These are phyloP conservation scores for Euphorbia schlechtendalii DNA, from an alignment of 441 rosid species.

Conservation along the genomic window DNA sequence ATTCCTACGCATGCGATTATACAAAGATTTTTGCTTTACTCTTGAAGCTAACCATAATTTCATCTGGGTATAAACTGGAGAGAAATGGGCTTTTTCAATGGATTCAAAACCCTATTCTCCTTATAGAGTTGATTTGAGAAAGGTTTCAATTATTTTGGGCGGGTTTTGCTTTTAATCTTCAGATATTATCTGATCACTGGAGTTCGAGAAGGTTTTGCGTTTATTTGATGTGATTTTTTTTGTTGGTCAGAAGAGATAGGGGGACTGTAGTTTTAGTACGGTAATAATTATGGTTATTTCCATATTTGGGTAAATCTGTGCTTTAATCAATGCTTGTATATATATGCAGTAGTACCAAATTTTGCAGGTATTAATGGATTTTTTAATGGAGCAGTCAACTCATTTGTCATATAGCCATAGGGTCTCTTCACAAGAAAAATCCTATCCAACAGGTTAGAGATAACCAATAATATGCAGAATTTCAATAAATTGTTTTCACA, in stretches of 20 bases:
- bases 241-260: not conserved
- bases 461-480: not conserved
- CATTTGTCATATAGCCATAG: not conserved
- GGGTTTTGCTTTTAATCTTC: not conserved
- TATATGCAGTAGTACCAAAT: not conserved
- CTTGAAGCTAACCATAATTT: conserved; percentile 15
- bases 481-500: too few relatives aligned
- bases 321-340: not conserved
- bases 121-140: conserved; percentile 3
- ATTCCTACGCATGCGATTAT: conserved; percentile 24
- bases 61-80: not conserved
- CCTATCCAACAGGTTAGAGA: not conserved
- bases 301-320: conserved; percentile 1
- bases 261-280: not conserved
- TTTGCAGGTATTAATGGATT: not conserved
- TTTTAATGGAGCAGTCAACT: conserved; percentile 13
- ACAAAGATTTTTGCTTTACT: conserved; percentile 2
- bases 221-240: not conserved
- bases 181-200: not conserved
- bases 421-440: not conserved
- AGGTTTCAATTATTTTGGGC: not conserved
- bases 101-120: conserved; percentile 20
- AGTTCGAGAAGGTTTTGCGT: not conserved
- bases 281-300: not conserved
- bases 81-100: not conserved